Conservation (phyloP, 169 alveolate genomes). For the Eimeria necatrix region DNA sequence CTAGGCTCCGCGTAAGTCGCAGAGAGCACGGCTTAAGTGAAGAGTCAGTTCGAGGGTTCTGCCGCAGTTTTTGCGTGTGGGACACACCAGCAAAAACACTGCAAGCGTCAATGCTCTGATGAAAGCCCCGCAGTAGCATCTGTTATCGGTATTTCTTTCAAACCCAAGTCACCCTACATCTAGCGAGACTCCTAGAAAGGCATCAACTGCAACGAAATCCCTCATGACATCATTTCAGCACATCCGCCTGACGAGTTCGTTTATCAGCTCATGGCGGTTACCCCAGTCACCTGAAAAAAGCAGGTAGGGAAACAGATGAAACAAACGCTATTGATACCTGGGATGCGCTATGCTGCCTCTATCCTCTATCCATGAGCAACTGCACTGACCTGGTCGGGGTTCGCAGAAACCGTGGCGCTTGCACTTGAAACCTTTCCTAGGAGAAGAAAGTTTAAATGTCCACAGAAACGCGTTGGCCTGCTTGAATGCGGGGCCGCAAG, state of each 20-base stretch:
- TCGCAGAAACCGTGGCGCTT: constrained; percentile 98
- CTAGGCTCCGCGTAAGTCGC: too few relatives aligned
- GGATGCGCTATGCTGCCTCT: constrained; percentile 56
- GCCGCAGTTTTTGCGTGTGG: too few relatives aligned
- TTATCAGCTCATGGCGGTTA: constrained; percentile 91
- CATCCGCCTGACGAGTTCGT: constrained; percentile 85
- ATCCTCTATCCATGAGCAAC: constrained; percentile 84
- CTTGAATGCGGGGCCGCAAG: constrained; percentile 99
- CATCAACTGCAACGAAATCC: too few relatives aligned
- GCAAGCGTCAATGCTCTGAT: too few relatives aligned
- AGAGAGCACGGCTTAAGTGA: too few relatives aligned
- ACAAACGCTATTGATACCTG: background rate
- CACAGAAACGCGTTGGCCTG: constrained; percentile 99
- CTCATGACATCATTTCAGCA: background rate
- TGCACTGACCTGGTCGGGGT: constrained; percentile 97
- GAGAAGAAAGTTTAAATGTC: constrained; percentile 99
- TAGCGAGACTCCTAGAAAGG: too few relatives aligned
- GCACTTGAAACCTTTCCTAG: constrained; percentile 98
- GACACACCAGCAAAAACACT: too few relatives aligned
- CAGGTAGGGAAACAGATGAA: background rate
- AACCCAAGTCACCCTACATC: too few relatives aligned
- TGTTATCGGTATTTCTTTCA: too few relatives aligned
- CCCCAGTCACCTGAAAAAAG: constrained; percentile 90
- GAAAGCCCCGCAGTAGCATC: too few relatives aligned
- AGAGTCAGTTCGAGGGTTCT: too few relatives aligned